These are phyloP conservation scores for Sporodiniella umbellata DNA, from an alignment of 371 early-diverging fungal species.

Conservation along the genomic window DNA sequence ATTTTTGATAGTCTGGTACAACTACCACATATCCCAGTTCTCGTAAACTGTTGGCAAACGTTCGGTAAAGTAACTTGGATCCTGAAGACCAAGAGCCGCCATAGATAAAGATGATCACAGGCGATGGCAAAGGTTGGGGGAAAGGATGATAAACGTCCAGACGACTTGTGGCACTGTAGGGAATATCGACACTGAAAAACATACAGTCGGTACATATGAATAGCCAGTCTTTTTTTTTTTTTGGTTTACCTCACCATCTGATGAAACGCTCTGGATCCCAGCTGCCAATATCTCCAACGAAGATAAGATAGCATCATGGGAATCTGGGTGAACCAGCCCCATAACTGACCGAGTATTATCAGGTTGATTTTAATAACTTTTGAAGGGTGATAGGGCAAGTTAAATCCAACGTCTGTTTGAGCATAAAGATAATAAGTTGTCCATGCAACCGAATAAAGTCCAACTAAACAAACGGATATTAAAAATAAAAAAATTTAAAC, in stretches of 20 bases:
- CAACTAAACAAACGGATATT: constrained; percentile 19
- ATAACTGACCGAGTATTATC: constrained; percentile 17
- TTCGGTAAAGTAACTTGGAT: constrained; percentile 54
- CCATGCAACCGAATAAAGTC: constrained; percentile 54
- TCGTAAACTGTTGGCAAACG: constrained; percentile 62
- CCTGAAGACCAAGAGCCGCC: constrained; percentile 76
- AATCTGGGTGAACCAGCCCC: constrained; percentile 28
- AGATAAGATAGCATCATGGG: constrained; percentile 38
- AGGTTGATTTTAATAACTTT: constrained; percentile 43
- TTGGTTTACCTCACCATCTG: constrained; percentile 34
- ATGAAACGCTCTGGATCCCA: constrained; percentile 28
- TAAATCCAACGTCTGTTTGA: constrained; percentile 34
- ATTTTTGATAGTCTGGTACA: constrained; percentile 73
- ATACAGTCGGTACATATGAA: not conserved
- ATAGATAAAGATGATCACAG: constrained; percentile 72
- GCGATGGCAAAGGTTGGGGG: constrained; percentile 17
- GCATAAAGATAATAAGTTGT: constrained; percentile 37
- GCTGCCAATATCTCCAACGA: constrained; percentile 39
- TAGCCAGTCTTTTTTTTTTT: constrained; percentile 1
- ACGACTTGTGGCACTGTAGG: constrained; percentile 19
- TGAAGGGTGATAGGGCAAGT: constrained; percentile 41
- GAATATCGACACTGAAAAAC: constrained; percentile 28
- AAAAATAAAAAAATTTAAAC: not conserved
- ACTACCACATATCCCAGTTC: constrained; percentile 68
- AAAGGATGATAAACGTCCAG: constrained; percentile 42